phyloP scores from a whole-genome alignment of 2,329 filamentous ascomycete genomes.

The Clonostachys rhizophaga region DNA sequence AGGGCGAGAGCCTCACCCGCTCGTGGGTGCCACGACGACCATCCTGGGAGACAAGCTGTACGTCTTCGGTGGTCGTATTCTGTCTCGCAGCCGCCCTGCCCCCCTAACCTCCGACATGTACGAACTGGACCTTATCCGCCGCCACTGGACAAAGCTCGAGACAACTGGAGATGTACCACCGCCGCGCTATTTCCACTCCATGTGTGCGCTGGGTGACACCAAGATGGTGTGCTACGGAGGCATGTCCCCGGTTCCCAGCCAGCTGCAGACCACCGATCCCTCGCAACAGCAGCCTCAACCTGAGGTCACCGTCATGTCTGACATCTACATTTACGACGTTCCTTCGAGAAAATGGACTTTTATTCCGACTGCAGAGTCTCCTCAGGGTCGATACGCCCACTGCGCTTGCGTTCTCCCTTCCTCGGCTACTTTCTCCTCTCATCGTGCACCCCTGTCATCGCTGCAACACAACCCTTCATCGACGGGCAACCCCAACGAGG shows the following conservation, averaged over 20 bases:
- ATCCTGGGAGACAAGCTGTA: constrained; percentile 94
- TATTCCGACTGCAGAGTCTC: constrained; percentile 73
- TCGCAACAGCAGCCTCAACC: constrained; percentile 47
- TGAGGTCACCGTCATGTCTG: constrained; percentile 95
- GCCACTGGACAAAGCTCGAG: constrained; percentile 91
- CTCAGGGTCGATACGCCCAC: constrained; percentile 93
- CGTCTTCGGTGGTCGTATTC: constrained; percentile 86
- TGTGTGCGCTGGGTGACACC: constrained; percentile 88
- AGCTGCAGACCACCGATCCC: constrained; percentile 37
- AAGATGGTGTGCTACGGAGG: constrained; percentile 98
- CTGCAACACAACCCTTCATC: constrained; percentile 85
- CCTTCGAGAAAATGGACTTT: constrained; percentile 79
- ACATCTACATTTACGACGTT: constrained; percentile 94
- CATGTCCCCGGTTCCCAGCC: constrained; percentile 76
- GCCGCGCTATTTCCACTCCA: constrained; percentile 93
- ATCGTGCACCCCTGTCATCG: constrained; percentile 77
- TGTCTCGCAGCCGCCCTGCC: constrained; percentile 76
- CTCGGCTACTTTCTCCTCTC: constrained; percentile 79
- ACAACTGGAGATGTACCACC: constrained; percentile 81
- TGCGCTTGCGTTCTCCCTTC: constrained; percentile 92
- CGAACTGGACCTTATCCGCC: constrained; percentile 83
- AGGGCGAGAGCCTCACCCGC: constrained; percentile 81
- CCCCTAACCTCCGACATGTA: constrained; percentile 88
- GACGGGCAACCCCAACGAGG: constrained; percentile 73
- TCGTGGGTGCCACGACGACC: constrained; percentile 93